A percentile compares a stretch with the other conserved stretches of the same genome.
phyloP scores from a whole-genome alignment of 805 yeast species.

The Candida maesae region DNA sequence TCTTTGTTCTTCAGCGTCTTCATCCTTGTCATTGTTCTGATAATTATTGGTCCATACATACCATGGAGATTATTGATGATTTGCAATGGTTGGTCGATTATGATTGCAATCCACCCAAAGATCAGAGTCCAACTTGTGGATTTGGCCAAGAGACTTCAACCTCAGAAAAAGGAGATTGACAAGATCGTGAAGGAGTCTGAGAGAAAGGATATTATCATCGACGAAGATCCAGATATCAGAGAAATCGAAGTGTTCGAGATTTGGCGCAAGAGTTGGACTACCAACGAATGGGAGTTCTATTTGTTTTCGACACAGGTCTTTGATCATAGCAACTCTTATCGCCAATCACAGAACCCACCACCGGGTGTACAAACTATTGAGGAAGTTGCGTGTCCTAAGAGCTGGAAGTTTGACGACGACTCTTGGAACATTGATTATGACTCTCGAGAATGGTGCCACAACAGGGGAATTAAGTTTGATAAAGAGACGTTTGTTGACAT shows the following conservation, averaged over 20 bases:
- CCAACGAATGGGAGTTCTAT: slow-evolving; percentile 58
- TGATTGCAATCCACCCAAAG: slow-evolving; percentile 60
- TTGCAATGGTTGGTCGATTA: slow-evolving; percentile 49
- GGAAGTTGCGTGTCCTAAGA: slow-evolving; percentile 61
- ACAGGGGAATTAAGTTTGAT: slow-evolving; percentile 34
- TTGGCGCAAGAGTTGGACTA: slow-evolving; percentile 58
- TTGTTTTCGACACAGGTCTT: slow-evolving; percentile 54
- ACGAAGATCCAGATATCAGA: slow-evolving; percentile 57
- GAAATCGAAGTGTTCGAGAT: slow-evolving; percentile 78
- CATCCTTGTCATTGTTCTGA: slow-evolving; percentile 34
- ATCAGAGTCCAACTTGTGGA: slow-evolving; percentile 29
- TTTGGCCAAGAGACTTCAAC: slow-evolving; percentile 19
- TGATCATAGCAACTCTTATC: slow-evolving; percentile 41
- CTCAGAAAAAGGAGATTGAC: slow-evolving; percentile 30
- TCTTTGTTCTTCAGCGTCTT: slow-evolving; percentile 46
- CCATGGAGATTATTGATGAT: slow-evolving; percentile 66
- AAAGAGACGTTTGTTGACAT: slow-evolving; percentile 28
- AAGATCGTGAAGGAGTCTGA: slow-evolving; percentile 34
- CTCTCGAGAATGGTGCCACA: slow-evolving; percentile 48
- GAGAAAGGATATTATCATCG: slow-evolving; percentile 57
- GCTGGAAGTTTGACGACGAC: slow-evolving; percentile 68
- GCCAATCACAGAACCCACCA: slow-evolving; percentile 55
- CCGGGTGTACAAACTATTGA: slow-evolving; percentile 53
- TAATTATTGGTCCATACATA: slow-evolving; percentile 45
- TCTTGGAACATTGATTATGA: slow-evolving; percentile 64